Conservation (phyloP, 495 filamentous ascomycete species). For the Aspergillus incahuasiensis region DNA sequence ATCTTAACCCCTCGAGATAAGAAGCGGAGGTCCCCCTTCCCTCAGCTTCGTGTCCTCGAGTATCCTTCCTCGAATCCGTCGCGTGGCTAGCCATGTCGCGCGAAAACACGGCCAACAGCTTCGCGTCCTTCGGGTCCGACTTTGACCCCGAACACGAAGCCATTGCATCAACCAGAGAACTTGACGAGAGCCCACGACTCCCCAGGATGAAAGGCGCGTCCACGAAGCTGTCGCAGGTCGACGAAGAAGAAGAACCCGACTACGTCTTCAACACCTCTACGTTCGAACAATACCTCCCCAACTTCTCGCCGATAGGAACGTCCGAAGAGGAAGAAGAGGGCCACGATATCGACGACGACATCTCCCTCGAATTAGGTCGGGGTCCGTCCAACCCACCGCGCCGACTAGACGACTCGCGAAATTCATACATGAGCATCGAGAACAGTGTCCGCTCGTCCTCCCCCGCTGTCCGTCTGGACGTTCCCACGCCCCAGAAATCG, state of each 20-base stretch:
- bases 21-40: neutral
- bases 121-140: conserved; percentile 38
- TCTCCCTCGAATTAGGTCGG: conserved; percentile 45
- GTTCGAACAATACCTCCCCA: conserved; percentile 58
- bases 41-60: conserved; percentile 2
- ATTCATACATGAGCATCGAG: conserved; percentile 44
- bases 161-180: conserved; percentile 44
- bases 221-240: conserved; percentile 19
- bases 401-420: conserved; percentile 39
- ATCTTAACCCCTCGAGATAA: neutral
- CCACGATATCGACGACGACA: conserved; percentile 27
- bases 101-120: conserved; percentile 25
- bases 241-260: conserved; percentile 38
- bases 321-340: conserved; percentile 36
- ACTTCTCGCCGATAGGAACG: conserved; percentile 47
- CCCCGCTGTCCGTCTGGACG: conserved; percentile 42
- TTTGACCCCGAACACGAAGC: conserved; percentile 52
- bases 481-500: conserved; percentile 42
- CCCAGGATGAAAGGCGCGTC: conserved; percentile 33
- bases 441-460: conserved; percentile 47
- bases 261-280: conserved; percentile 59
- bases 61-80: conserved; percentile 1
- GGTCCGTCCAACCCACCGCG: conserved; percentile 32
- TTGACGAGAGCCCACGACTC: conserved; percentile 37
- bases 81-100: conserved; percentile 31